Evolutionary conservation across 139 green algal genomes (phyloP), one percentile per base, ranked within the genome.

Genomic region (Closterium sp.): DNA sequence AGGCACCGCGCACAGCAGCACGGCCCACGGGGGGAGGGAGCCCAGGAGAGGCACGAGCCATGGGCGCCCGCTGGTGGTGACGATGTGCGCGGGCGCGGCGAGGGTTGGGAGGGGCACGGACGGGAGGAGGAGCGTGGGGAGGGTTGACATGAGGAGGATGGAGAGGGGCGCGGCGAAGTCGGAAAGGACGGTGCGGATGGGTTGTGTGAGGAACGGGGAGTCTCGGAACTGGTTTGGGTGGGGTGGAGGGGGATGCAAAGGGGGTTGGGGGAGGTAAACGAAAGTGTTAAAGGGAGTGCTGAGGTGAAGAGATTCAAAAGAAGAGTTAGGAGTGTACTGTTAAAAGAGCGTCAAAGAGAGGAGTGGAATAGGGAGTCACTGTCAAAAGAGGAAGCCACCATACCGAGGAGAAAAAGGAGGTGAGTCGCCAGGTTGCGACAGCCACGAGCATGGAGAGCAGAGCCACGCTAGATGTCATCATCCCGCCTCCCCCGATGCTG

Each of bases 121-220:
- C 24, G 84, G 84, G 84, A 87, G 28, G 84, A 87, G 84, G 27
- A 87, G 84, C 0, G n/a, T 19, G 27, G 84, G 84, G 84, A 31
- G n/a, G 21, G 84, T 24, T 21, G 84, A 87, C 84, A 87, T 87
- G 84, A 87, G 84, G 84, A 87, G 84, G 84, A 87, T 87, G 84
- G 84, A 22, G 84, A 87, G 19, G 6, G 84, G 84, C 2, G 84
- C n/a, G n/a, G n/a, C 84, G 84, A 87, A 87, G 84, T 87, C 84
- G 84, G 84, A 87, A 24, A 87, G 84, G 27, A 34, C 21, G 84
- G n/a, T 29, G n/a, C 84, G 84, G 84, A 87, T 28, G 84, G 84
- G 28, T 28, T 87, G n/a, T 21, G 84, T 87, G 84, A 87, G 28
- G 84, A 24, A 73, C 4, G 50, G 9, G 50, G 50, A 73, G 13